phyloP scores from a whole-genome alignment of 148 eudicot species.

The Silene latifolia region DNA sequence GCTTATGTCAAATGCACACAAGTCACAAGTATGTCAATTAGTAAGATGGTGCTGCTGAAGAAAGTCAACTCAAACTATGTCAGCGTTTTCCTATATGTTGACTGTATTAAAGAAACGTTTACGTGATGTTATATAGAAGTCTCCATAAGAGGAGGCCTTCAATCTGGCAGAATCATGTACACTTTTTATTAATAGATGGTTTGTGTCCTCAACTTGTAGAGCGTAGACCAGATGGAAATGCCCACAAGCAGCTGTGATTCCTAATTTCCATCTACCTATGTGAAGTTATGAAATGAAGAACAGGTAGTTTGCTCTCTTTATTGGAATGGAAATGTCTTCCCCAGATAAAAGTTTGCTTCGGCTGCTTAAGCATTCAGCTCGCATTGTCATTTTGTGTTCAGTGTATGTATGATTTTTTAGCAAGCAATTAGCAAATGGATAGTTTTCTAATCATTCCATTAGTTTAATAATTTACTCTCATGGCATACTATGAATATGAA shows the following conservation, averaged over 20 bases:
- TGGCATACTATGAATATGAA: no score
- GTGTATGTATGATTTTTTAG: no score
- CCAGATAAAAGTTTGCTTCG: background rate
- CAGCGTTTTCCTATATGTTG: no score
- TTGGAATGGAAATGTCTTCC: background rate
- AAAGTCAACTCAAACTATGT: background rate
- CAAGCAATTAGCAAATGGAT: no score
- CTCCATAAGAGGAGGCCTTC: no score
- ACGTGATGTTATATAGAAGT: no score
- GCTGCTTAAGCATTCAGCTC: background rate
- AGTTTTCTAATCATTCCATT: no score
- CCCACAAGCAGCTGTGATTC: conserved; percentile 57
- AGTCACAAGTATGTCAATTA: background rate
- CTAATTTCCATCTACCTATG: conserved; percentile 81
- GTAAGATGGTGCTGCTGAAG: background rate
- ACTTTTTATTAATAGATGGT: conserved; percentile 7
- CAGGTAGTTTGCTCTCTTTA: conserved; percentile 17
- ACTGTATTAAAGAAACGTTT: no score
- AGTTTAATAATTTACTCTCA: no score
- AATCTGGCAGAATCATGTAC: background rate
- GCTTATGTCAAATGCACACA: no score
- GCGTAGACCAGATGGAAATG: no score
- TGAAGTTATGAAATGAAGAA: conserved; percentile 47
- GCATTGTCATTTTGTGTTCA: background rate
- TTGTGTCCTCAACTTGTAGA: background rate